Evolutionary conservation across 257 asterid genomes (phyloP).

Genomic region (Rhazya stricta): DNA sequence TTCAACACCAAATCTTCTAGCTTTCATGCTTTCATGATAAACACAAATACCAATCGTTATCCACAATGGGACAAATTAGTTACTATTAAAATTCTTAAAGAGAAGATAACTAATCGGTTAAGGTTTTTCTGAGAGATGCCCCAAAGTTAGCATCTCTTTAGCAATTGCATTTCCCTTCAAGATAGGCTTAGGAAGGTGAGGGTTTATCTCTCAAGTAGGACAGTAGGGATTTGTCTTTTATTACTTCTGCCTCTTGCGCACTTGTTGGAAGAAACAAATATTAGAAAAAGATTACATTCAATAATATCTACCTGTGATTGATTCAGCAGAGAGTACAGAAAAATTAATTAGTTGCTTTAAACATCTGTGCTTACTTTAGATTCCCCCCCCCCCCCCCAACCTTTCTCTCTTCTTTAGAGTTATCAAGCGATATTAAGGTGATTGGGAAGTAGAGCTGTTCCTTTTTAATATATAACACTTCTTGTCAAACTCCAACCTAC

Average conservation of each 20-base stretch:
- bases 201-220: not conserved
- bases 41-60: no score
- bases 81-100: no score
- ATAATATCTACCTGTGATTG: not conserved
- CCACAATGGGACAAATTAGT: not conserved
- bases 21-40: not conserved
- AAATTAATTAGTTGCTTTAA: not conserved
- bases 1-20: not conserved
- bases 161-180: not conserved
- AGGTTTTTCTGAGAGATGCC: not conserved
- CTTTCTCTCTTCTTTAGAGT: not conserved
- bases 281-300: no score
- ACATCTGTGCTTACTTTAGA: not conserved
- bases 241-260: not conserved
- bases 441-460: not conserved
- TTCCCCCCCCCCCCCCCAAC: not conserved
- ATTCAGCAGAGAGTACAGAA: not conserved
- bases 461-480: not conserved
- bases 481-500: not conserved
- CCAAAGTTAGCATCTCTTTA: not conserved
- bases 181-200: not conserved
- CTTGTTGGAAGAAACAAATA: not conserved
- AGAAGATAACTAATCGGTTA: not conserved
- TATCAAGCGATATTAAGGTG: not conserved
- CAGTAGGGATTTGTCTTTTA: not conserved